Evolutionary conservation across 1,284 basidiomycete genomes (phyloP).

Genomic region (Puccinia horiana): DNA sequence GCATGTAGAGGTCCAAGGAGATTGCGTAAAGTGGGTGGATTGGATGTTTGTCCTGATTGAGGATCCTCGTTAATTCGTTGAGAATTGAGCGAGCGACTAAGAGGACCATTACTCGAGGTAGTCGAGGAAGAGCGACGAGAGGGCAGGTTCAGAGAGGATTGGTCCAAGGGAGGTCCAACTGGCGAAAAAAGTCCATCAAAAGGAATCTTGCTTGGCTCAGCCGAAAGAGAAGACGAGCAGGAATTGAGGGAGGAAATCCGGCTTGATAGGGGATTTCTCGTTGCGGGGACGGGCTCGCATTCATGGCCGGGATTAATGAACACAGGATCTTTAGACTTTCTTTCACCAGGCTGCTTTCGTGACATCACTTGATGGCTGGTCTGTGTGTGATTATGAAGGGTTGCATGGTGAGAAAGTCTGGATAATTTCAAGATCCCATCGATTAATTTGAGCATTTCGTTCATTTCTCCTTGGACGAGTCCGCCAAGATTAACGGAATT

Average conservation of each 20-base stretch:
- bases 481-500: slow-evolving; percentile 6
- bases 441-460: slow-evolving; percentile 29
- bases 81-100: slow-evolving; percentile 20
- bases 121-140: neutral
- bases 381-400: neutral
- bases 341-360: neutral
- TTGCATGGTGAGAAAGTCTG: slow-evolving; percentile 9
- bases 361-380: neutral
- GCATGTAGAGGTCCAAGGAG: slow-evolving; percentile 41
- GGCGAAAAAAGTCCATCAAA: slow-evolving; percentile 31
- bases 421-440: slow-evolving; percentile 36
- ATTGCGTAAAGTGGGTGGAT: slow-evolving; percentile 35
- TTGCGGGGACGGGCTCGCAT: neutral
- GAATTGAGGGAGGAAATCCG: slow-evolving; percentile 23
- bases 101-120: slow-evolving; percentile 9
- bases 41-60: neutral
- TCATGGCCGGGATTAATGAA: neutral
- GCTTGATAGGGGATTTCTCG: neutral
- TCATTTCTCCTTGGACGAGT: slow-evolving; percentile 5
- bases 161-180: neutral
- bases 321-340: neutral
- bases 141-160: slow-evolving; percentile 28
- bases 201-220: slow-evolving; percentile 23
- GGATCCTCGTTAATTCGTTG: neutral
- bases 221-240: slow-evolving; percentile 28